These are phyloP conservation scores for Dovyalis caffra DNA, from an alignment of 345 rosid genomes.

Conservation along the genomic window DNA sequence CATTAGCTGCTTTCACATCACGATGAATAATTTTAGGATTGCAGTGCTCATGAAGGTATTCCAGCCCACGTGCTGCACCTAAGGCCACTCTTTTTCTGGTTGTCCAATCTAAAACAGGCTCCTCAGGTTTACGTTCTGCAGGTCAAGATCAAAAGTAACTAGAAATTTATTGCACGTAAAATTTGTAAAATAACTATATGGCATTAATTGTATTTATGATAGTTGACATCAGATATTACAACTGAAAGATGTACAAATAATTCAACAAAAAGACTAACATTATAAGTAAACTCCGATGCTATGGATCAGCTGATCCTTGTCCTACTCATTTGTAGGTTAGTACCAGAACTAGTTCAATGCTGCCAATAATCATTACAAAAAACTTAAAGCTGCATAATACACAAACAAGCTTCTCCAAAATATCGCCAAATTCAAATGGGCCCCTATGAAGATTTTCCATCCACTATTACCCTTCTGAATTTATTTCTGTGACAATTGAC, in stretches of 20 bases:
- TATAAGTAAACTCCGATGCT: not conserved
- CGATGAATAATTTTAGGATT: slow-evolving; percentile 97
- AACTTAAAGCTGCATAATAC: too few species aligned
- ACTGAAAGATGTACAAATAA: not conserved
- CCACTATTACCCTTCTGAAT: too few species aligned
- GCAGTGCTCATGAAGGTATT: slow-evolving; percentile 96
- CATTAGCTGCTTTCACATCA: slow-evolving; percentile 97
- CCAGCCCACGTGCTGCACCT: slow-evolving; percentile 95
- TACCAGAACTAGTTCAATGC: not conserved
- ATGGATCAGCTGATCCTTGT: not conserved
- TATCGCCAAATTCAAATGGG: too few species aligned
- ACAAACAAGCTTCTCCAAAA: too few species aligned
- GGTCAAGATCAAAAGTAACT: slow-evolving; percentile 4
- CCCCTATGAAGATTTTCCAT: too few species aligned
- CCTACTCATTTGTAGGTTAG: not conserved
- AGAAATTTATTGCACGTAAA: not conserved
- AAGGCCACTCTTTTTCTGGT: slow-evolving; percentile 80
- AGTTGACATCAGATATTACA: not conserved
- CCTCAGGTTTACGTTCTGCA: slow-evolving; percentile 82
- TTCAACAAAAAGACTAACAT: not conserved
- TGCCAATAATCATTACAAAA: not conserved
- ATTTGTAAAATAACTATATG: not conserved
- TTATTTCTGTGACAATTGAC: too few species aligned
- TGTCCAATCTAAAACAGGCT: slow-evolving; percentile 76
- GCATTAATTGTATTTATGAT: not conserved